Base-by-base conservation (phyloP, 2,329 filamentous ascomycete species). In the Colletotrichum sojae region DNA sequence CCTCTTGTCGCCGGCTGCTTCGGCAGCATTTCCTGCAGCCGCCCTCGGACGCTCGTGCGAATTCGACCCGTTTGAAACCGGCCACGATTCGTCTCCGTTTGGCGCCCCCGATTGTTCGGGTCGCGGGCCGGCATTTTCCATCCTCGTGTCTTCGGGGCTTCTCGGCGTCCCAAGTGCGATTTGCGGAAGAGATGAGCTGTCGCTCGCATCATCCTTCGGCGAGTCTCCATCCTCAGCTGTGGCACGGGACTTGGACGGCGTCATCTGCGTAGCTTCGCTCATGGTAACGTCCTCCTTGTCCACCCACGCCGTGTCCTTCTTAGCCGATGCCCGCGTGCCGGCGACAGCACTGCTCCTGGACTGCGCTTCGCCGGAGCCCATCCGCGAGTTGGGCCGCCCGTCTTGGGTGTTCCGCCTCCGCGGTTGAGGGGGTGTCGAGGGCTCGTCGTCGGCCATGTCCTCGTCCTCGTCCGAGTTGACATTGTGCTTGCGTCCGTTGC, bases 331-430 rank as follows among this genome's bases (percentile, higher is more conserved):
- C 18, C 65, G 65, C 18, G 59, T 65, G 20, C 65, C 59, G 27
- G 65, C 68, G n/a, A 59, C 55, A 6, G 65, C 68, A 15, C 59
- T 65, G 25, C 22, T 43, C 40, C 55, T 58, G 39, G 27, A 18
- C 20, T 55, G 48, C 22, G 18, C 58, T 31, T 25, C 18, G 16
- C 51, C 49, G 10, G 55, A 63, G 9, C 51, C 31, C 56, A 67
- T 52, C 54, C 67, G 51, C 31, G 48, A 54, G 5, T 52, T 58
- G 8, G 67, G 61, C 5, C 69, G 66, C 67, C 66, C 51, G 61
- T 71, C 69, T 40, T 70, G 66, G 55, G 56, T 70, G 67, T 52
- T 71, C 36, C 64, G 58, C 15, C 54, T 59, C 4, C 49, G 65
- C 22, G 63, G 57, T 52, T 63, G 63, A 13, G 63, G 49, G 16